Evolutionary conservation across 1,139 yeast species (phyloP).

Genomic region (Pichia inconspicua): DNA sequence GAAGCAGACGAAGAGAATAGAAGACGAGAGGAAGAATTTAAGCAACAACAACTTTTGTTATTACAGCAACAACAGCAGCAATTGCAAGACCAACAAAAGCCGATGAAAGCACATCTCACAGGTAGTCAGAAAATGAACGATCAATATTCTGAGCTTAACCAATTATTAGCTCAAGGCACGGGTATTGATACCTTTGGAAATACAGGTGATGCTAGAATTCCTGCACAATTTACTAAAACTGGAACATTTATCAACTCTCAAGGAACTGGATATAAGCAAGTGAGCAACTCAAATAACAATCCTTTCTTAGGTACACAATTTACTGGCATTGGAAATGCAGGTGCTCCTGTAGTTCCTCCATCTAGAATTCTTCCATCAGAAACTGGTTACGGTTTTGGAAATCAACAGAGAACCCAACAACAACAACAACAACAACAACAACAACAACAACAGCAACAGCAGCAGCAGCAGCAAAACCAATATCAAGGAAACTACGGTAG

Average conservation of each 20-base stretch:
- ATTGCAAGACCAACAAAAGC: slow-evolving; percentile 24
- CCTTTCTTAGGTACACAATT: slow-evolving; percentile 74
- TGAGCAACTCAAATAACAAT: slow-evolving; percentile 32
- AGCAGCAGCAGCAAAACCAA: slow-evolving; percentile 27
- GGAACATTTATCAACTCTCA: slow-evolving; percentile 76
- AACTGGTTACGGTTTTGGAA: slow-evolving; percentile 94
- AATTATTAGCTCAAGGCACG: slow-evolving; percentile 74
- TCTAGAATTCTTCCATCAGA: slow-evolving; percentile 45
- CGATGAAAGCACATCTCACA: slow-evolving; percentile 36
- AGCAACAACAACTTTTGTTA: slow-evolving; percentile 27
- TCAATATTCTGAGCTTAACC: slow-evolving; percentile 66
- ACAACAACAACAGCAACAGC: slow-evolving; percentile 20
- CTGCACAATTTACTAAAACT: slow-evolving; percentile 87
- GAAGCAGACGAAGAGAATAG: slow-evolving; percentile 24
- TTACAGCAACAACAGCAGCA: slow-evolving; percentile 26
- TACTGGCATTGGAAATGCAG: slow-evolving; percentile 51
- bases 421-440: slow-evolving; percentile 22
- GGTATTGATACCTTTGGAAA: slow-evolving; percentile 96
- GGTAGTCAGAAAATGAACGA: slow-evolving; percentile 42
- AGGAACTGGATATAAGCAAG: slow-evolving; percentile 73
- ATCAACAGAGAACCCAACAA: slow-evolving; percentile 28
- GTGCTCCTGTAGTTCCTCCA: slow-evolving; percentile 27
- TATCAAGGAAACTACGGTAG: slow-evolving; percentile 24
- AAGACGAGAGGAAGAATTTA: slow-evolving; percentile 23
- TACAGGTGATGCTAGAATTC: slow-evolving; percentile 80